Evolutionary conservation across 2,329 filamentous ascomycete genomes (phyloP).

Genomic region (Sphaerulina musiva): DNA sequence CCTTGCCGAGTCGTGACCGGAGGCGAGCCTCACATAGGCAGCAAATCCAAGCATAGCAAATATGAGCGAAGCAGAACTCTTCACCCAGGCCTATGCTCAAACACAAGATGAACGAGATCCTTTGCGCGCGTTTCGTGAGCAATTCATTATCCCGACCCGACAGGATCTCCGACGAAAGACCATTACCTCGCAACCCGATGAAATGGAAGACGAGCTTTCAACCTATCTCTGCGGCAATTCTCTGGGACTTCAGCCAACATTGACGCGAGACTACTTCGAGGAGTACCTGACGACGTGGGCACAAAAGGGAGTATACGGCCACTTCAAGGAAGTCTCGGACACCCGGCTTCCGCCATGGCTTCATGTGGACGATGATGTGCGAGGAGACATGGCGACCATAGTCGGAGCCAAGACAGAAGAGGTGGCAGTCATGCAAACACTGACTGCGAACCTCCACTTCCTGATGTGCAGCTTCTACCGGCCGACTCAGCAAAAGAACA

Average conservation of each 20-base stretch:
- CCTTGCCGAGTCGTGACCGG: no score
- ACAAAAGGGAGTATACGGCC: constrained; percentile 74
- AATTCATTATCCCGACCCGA: constrained; percentile 74
- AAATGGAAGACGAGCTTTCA: constrained; percentile 38
- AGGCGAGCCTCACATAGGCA: no score
- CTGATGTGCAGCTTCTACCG: constrained; percentile 79
- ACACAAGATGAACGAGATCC: constrained; percentile 35
- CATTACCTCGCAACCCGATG: constrained; percentile 33
- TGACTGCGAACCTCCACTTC: constrained; percentile 75
- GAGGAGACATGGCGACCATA: constrained; percentile 62
- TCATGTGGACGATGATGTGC: constrained; percentile 68
- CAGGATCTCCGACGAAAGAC: constrained; percentile 61
- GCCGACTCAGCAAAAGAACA: constrained; percentile 59
- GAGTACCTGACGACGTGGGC: constrained; percentile 78
- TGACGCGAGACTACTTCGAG: constrained; percentile 58
- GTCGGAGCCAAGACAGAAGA: constrained; percentile 68
- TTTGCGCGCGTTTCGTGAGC: constrained; percentile 46
- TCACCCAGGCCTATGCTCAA: constrained; percentile 19
- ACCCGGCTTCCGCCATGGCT: constrained; percentile 67
- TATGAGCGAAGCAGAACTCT: constrained; percentile 16
- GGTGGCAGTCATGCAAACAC: constrained; percentile 80
- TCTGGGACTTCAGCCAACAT: constrained; percentile 72
- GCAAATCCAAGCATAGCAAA: background rate
- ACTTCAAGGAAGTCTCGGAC: constrained; percentile 64
- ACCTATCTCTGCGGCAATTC: constrained; percentile 91